Conservation (phyloP, 345 rosid genomes). For the Heritiera fomes region DNA sequence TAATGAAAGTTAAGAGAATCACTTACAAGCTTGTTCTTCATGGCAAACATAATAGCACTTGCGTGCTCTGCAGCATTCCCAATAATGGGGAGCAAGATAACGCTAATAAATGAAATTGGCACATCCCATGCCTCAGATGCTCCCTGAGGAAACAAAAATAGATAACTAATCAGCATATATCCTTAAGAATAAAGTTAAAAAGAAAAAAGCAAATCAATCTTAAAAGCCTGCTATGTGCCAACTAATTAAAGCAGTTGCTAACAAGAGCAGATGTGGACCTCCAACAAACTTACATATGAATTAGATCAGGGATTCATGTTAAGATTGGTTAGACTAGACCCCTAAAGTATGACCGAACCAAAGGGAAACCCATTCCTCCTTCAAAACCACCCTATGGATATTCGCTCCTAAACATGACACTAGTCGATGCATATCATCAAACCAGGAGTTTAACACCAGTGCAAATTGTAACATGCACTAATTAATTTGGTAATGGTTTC, state of each 20-base stretch:
- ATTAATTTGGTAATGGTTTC: neutral
- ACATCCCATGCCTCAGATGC: constrained; percentile 71
- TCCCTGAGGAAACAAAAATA: constrained; percentile 50
- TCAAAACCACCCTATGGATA: neutral
- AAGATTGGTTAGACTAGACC: neutral
- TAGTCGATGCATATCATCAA: neutral
- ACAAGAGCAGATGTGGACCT: neutral
- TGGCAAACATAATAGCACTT: constrained; percentile 89
- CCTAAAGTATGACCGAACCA: neutral
- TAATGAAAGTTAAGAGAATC: neutral
- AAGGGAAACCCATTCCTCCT: neutral
- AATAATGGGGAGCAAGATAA: constrained; percentile 89
- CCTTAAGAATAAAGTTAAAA: neutral
- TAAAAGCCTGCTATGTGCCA: neutral
- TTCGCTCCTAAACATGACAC: neutral
- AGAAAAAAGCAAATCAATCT: neutral
- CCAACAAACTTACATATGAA: neutral
- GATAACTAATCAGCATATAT: neutral
- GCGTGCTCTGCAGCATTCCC: constrained; percentile 98
- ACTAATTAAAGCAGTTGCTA: neutral
- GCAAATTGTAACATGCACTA: neutral
- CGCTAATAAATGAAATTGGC: constrained; percentile 82
- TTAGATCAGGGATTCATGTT: neutral
- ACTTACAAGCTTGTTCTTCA: constrained; percentile 91
- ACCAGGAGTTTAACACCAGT: neutral